A percentile compares a stretch with the other conserved stretches of the same genome.
These are phyloP conservation scores for Hygrocybe coccinea DNA, from an alignment of 768 basidiomycete species.

Conservation along the genomic window DNA sequence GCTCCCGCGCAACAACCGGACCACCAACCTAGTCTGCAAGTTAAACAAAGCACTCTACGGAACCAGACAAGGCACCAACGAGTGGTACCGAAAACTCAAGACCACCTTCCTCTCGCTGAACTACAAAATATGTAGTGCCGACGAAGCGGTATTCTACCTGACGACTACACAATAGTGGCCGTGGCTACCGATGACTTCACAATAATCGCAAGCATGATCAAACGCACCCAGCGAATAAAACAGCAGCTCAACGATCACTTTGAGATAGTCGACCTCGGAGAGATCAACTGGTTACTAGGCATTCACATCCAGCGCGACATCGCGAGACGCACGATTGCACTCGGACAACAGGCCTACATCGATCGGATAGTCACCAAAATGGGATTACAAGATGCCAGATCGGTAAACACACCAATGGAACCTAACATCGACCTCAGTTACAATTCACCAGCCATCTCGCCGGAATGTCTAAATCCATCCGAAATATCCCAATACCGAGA, in stretches of 20 bases:
- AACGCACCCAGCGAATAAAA: no score
- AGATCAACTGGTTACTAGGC: not conserved
- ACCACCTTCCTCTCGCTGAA: no score
- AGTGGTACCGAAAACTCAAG: not conserved
- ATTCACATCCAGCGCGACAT: no score
- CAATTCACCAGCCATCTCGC: constrained; percentile 13
- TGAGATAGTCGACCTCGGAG: constrained; percentile 11
- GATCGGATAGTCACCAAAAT: no score
- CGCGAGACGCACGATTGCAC: no score
- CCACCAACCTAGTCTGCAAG: no score
- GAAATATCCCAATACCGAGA: constrained; percentile 11
- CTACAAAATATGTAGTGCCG: no score
- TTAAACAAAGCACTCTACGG: no score
- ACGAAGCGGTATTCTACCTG: no score
- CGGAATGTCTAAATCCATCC: no score
- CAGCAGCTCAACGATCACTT: not conserved
- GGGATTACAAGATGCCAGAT: no score
- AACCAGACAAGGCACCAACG: not conserved
- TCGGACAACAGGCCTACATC: no score
- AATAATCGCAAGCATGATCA: constrained; percentile 10
- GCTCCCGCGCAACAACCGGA: constrained; percentile 16
- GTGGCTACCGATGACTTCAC: constrained; percentile 22
- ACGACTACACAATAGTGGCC: not conserved
- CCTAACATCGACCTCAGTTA: constrained; percentile 12
- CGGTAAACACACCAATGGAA: not conserved